A percentile compares a stretch with the other conserved stretches of the same genome.
These are phyloP conservation scores for Nakazawaea ernobii DNA, from an alignment of 805 yeast species.

Conservation along the genomic window DNA sequence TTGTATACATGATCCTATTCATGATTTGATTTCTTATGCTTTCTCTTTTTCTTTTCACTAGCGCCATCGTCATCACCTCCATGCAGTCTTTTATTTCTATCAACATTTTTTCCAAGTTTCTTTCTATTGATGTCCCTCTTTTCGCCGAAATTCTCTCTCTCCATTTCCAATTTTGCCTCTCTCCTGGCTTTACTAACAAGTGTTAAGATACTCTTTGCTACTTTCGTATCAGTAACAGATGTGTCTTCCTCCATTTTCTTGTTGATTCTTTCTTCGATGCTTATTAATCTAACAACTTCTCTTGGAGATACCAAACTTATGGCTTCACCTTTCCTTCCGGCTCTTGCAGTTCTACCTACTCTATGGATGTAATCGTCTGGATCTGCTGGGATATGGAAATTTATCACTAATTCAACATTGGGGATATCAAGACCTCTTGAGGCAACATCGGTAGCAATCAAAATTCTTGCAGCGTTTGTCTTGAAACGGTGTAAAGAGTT, in stretches of 20 bases:
- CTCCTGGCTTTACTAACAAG: conserved; percentile 78
- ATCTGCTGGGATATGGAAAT: conserved; percentile 78
- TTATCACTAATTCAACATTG: conserved; percentile 68
- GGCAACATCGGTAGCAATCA: conserved; percentile 94
- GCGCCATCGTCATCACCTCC: not conserved
- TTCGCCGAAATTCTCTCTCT: conserved; percentile 83
- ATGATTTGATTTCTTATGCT: conserved; percentile 7
- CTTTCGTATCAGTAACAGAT: conserved; percentile 65
- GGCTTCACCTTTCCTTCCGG: conserved; percentile 85
- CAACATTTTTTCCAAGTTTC: conserved; percentile 21
- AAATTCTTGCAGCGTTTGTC: conserved; percentile 89
- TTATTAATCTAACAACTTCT: conserved; percentile 74
- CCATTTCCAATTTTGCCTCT: conserved; percentile 92
- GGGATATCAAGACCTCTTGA: conserved; percentile 87
- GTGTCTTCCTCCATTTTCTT: conserved; percentile 75
- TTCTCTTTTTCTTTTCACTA: conserved; percentile 15
- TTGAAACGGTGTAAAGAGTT: conserved; percentile 88
- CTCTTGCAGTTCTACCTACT: conserved; percentile 97
- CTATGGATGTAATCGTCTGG: conserved; percentile 81
- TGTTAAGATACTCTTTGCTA: conserved; percentile 67
- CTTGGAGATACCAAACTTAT: conserved; percentile 79
- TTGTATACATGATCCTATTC: conserved; percentile 10
- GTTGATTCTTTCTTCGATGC: conserved; percentile 81
- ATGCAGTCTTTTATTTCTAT: no score
- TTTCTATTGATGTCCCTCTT: conserved; percentile 45